Evolutionary conservation across 2,329 filamentous ascomycete genomes (phyloP).

Genomic region (Rhynchosporium secalis): DNA sequence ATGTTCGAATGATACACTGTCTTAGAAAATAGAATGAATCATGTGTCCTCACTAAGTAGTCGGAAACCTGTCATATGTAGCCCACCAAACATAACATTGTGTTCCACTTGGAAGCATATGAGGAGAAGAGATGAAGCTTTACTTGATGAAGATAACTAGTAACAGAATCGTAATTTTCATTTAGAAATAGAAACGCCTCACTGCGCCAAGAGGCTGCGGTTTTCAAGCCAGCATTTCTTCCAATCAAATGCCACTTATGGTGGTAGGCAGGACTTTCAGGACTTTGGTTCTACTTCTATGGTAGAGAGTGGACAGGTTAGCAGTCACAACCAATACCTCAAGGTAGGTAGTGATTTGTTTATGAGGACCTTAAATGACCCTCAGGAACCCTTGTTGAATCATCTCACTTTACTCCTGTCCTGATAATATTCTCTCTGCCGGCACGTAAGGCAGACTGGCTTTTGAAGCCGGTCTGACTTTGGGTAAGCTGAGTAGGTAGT

Average conservation of each 20-base stretch:
- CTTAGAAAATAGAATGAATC: no score
- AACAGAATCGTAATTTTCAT: background rate
- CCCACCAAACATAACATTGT: no score
- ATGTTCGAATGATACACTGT: no score
- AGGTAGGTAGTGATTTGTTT: no score
- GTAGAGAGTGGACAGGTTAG: background rate
- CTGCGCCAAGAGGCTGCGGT: background rate
- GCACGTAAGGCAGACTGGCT: constrained; percentile 23
- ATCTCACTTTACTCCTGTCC: background rate
- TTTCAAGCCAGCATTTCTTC: background rate
- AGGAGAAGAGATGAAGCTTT: background rate
- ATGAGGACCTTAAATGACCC: background rate
- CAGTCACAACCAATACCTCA: background rate
- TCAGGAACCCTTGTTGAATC: background rate
- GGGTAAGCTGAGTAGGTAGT: constrained; percentile 22
- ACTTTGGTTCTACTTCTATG: background rate
- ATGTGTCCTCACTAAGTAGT: background rate
- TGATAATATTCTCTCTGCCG: background rate
- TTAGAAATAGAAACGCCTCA: background rate
- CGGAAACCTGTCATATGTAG: background rate
- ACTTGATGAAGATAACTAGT: background rate
- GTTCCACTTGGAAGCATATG: background rate
- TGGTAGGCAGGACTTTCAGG: constrained; percentile 4
- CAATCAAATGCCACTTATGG: background rate
- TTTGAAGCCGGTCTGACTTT: background rate